Conservation (phyloP, 768 basidiomycete species). For the Brasilioporus rufonigricans region DNA sequence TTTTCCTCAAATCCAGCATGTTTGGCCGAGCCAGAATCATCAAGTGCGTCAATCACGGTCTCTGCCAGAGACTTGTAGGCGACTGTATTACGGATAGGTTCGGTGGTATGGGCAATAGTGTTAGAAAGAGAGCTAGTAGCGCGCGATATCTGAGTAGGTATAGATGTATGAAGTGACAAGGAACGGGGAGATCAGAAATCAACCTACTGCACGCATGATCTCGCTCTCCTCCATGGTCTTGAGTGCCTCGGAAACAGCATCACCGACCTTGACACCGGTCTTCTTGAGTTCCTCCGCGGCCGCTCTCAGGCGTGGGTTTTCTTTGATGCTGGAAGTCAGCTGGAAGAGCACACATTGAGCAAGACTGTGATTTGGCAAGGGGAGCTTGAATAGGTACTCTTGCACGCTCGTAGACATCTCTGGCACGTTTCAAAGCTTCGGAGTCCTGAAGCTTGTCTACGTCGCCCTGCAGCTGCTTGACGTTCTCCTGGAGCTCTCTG, state of each 20-base stretch:
- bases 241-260: constrained; percentile 91
- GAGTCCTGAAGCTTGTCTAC: constrained; percentile 97
- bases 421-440: constrained; percentile 90
- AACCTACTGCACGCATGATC: constrained; percentile 75
- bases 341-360: constrained; percentile 31
- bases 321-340: constrained; percentile 92
- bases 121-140: constrained; percentile 84
- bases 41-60: constrained; percentile 86
- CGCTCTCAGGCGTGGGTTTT: constrained; percentile 88
- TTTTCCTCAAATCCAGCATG: constrained; percentile 97
- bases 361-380: not conserved
- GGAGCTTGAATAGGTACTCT: constrained; percentile 56
- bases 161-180: not conserved
- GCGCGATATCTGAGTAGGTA: constrained; percentile 61
- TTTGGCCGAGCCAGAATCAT: constrained; percentile 90
- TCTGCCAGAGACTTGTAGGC: constrained; percentile 92
- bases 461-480: constrained; percentile 96
- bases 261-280: constrained; percentile 86
- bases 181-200: not conserved
- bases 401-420: constrained; percentile 90
- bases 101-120: constrained; percentile 85
- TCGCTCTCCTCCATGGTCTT: constrained; percentile 95
- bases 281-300: constrained; percentile 92
- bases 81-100: constrained; percentile 94
- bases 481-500: constrained; percentile 91